Conservation (phyloP, 345 rosid species). For the Balakata baccata region DNA sequence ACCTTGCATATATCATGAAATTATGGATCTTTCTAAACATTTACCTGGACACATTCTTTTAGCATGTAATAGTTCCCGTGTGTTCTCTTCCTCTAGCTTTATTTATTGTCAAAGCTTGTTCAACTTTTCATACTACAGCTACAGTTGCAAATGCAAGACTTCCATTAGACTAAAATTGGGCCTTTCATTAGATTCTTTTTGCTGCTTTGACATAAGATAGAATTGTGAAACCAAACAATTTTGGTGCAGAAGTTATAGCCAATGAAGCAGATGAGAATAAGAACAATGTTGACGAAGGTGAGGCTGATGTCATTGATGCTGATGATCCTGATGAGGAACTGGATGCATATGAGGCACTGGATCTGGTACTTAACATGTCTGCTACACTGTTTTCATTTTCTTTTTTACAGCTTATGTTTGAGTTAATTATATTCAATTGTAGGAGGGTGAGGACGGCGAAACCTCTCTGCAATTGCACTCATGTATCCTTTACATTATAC, state of each 20-base stretch:
- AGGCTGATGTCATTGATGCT: slow-evolving; percentile 49
- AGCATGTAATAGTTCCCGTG: background rate
- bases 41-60: too few relatives aligned
- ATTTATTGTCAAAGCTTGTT: background rate
- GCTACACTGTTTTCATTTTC: slow-evolving; percentile 3
- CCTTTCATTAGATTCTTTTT: background rate
- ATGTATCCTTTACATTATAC: slow-evolving; percentile 61
- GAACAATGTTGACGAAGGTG: slow-evolving; percentile 34
- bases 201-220: background rate
- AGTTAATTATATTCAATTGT: slow-evolving; percentile 12
- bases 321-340: slow-evolving; percentile 64
- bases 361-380: slow-evolving; percentile 43
- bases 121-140: background rate
- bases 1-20: background rate
- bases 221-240: slow-evolving; percentile 8
- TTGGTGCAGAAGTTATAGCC: slow-evolving; percentile 25
- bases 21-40: background rate
- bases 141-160: background rate
- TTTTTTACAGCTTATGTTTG: background rate
- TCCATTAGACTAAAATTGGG: background rate
- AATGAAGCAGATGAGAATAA: slow-evolving; percentile 39
- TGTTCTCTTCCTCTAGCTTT: background rate
- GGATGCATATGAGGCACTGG: slow-evolving; percentile 55
- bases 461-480: slow-evolving; percentile 43
- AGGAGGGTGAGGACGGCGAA: slow-evolving; percentile 62